Percentiles rank a stretch among this genome's conserved stretches.
Conservation (phyloP, 1,139 yeast species). For the Taiozyma sp. region DNA sequence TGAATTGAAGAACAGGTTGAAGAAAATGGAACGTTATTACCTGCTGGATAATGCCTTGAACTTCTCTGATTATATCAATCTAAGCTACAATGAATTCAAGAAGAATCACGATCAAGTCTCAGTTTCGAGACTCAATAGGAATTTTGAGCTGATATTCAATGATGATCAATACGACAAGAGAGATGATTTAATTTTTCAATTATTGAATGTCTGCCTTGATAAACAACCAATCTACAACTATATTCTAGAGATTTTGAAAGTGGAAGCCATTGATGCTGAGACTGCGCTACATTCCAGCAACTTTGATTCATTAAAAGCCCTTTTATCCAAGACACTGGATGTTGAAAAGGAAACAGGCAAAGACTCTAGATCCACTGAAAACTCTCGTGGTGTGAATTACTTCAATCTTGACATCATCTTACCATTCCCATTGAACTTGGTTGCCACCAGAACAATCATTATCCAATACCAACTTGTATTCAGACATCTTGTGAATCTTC, state of each 20-base stretch:
- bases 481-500: constrained; percentile 62
- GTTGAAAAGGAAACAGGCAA: constrained; percentile 20
- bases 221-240: constrained; percentile 46
- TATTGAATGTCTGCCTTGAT: constrained; percentile 28
- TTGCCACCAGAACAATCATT: constrained; percentile 66
- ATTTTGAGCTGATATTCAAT: constrained; percentile 15
- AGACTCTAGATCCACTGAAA: constrained; percentile 21
- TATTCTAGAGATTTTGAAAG: constrained; percentile 59
- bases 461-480: constrained; percentile 79
- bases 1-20: constrained; percentile 42
- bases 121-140: constrained; percentile 33
- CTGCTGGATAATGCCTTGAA: constrained; percentile 34
- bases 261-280: constrained; percentile 61
- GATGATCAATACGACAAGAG: neutral
- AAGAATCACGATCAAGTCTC: constrained; percentile 35
- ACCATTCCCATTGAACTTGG: constrained; percentile 83
- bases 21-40: constrained; percentile 49
- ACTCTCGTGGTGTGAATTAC: constrained; percentile 38
- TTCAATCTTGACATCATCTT: constrained; percentile 63
- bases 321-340: constrained; percentile 38
- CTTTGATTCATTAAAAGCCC: constrained; percentile 34
- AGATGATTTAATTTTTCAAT: constrained; percentile 21
- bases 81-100: constrained; percentile 36
- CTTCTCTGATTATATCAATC: constrained; percentile 34
- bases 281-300: constrained; percentile 39